Conservation (phyloP, 2,329 filamentous ascomycete genomes). For the Ophiostoma novo-ulmi region DNA sequence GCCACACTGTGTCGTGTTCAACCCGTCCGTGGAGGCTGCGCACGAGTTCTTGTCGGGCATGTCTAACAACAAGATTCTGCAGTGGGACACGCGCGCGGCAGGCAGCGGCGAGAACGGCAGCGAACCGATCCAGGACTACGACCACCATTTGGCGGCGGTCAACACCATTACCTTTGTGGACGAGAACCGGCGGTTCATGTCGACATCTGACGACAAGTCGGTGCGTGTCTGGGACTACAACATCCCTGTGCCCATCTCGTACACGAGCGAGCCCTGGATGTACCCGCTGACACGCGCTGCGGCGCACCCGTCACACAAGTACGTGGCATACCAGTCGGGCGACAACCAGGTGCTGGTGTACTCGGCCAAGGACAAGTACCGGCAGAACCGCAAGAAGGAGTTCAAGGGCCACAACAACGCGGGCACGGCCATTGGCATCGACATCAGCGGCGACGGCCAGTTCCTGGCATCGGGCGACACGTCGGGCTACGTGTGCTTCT, state of each 20-base stretch:
- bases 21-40: conserved; percentile 68
- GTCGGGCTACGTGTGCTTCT: conserved; percentile 87
- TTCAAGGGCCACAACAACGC: conserved; percentile 96
- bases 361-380: conserved; percentile 88
- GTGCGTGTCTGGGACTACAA: conserved; percentile 97
- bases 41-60: conserved; percentile 94
- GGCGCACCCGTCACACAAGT: conserved; percentile 83
- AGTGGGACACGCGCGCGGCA: conserved; percentile 77
- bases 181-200: conserved; percentile 91
- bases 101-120: conserved; percentile 34
- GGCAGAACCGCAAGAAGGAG: conserved; percentile 94
- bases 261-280: conserved; percentile 97
- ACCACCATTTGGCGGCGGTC: conserved; percentile 94
- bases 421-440: conserved; percentile 85
- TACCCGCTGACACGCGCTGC: conserved; percentile 86
- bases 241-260: conserved; percentile 97
- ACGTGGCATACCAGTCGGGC: conserved; percentile 85
- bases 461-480: conserved; percentile 84
- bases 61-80: conserved; percentile 98
- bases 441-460: conserved; percentile 84
- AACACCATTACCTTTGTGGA: conserved; percentile 98
- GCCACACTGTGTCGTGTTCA: conserved; percentile 90
- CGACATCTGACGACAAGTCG: conserved; percentile 94
- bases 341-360: conserved; percentile 98
- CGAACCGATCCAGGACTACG: conserved; percentile 91